Base-by-base conservation (phyloP, 257 asterid genomes). In the Primulina huaijiensis region DNA sequence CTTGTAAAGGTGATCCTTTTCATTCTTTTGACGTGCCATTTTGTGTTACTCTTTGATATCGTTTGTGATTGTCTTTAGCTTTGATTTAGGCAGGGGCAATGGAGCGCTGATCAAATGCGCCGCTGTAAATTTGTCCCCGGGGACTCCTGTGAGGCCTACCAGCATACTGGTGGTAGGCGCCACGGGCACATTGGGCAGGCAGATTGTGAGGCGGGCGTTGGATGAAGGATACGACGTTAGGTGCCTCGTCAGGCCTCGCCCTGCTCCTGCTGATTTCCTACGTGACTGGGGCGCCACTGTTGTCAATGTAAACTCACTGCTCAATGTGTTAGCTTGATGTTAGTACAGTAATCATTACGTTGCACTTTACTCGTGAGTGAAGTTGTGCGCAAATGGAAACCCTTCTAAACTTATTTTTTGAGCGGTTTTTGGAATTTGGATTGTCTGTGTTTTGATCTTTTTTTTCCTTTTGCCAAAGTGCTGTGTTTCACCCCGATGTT, bases 281-380 rank as follows among this genome's bases (percentile, higher is more conserved):
- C 97, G 98, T 74, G 97, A 93, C 70, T 93, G 99, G 99, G 99
- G 99, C 30, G 96, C 97, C 40, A 89, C 95, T 14, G 97, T 93
- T 62, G 99, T 93, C 80, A 93, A 90, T 81, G 99, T 90, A 80
- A 56, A 67, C 61, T 61, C 60, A 8, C 17, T 61, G 2, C 57
- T 50, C 8, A 4, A 50, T 50, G 5, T 5, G 56, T 16, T 20
- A 46, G 56, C 20, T 16, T 46, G 21, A 43, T 50, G 57, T 50
- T 50, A 50, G 21, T 50, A 50, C 57, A 50, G 19, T 50, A 50
- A 50, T 50, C 7, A 16, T 50, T 50, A 40, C 1, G 55, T n/a
- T 46, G 19, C 55, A 12, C n/a, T 46, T 12, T 12, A 46, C 52
- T 40, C 52, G 52, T 50, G 20, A 50, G 25, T 23, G 25, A 23